Evolutionary conservation across 108 stramenopile genomes (phyloP), one percentile per base, ranked within the genome.

Genomic region (Cylindrotheca fusiformis): DNA sequence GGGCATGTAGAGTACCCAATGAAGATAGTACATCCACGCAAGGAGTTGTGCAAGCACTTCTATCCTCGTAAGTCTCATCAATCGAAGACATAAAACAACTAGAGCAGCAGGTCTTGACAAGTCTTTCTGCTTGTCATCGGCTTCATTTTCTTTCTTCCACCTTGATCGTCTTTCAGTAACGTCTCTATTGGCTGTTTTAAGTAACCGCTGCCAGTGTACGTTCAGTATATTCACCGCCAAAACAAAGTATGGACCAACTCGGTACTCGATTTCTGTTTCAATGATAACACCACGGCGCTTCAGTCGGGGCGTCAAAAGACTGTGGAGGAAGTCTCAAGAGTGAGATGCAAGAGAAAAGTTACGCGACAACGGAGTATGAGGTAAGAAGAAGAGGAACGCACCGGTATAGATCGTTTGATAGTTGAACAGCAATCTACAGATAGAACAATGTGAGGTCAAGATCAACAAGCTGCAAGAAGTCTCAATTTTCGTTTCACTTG

Each of bases 401-500:
- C 80, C 87, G 58, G 55, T 83, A 86, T 12, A 91, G 49, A 72
- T 91, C 87, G 74, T 91, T 88, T 17, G 82, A 85, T 27, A 91
- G 60, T 64, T 88, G 87, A 21, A 91, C 79, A 6, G 86, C 90
- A 48, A 91, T 83, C 32, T 41, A 14, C 14, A 41, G 36, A 41
- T 14, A 41, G 36, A 14, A 41, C 36, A 14, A 10, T 14, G 36
- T 41, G 36, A 41, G n/a, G n/a, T n/a, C n/a, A n/a, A n/a, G n/a
- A n/a, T n/a, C n/a, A n/a, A n/a, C n/a, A n/a, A n/a, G n/a, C n/a
- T n/a, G n/a, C n/a, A n/a, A n/a, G n/a, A n/a, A n/a, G n/a, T n/a
- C n/a, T n/a, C n/a, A n/a, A 41, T 41, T 10, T 41, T 10, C 36
- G 14, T 6, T 41, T 6, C 14, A 41, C 36, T 41, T 14, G 14